These are phyloP conservation scores for Xylaria sp. DNA, from an alignment of 2,329 filamentous ascomycete species.

Conservation along the genomic window DNA sequence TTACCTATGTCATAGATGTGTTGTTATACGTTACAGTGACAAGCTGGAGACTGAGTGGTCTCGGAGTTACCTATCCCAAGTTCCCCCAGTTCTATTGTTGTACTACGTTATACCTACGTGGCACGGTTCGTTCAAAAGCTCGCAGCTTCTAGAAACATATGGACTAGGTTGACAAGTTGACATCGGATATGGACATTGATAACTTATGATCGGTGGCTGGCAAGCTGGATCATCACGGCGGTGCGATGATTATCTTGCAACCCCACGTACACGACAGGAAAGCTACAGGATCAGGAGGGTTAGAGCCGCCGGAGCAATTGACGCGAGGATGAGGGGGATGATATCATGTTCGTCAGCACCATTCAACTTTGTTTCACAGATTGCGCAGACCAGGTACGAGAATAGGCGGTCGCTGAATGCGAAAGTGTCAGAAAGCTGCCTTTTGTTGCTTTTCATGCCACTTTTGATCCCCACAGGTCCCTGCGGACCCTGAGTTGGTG, in stretches of 20 bases:
- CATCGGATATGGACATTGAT: too few species aligned
- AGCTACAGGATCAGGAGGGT: conserved; percentile 1
- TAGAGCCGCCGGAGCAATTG: conserved; percentile 19
- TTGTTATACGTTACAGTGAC: too few species aligned
- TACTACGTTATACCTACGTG: too few species aligned
- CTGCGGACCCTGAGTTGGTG: conserved; percentile 20
- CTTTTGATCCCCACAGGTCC: conserved; percentile 2
- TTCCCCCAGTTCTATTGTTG: too few species aligned
- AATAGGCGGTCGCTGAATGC: conserved; percentile 2
- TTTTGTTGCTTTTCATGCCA: conserved; percentile 3
- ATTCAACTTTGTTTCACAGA: conserved; percentile 2
- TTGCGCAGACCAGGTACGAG: not conserved
- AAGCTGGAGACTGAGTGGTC: too few species aligned
- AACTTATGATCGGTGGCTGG: not conserved
- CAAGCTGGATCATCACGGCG: not conserved
- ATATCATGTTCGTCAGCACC: conserved; percentile 11
- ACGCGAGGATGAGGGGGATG: conserved; percentile 3
- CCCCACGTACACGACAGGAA: conserved; percentile 5
- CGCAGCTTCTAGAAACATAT: too few species aligned
- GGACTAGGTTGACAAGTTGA: too few species aligned
- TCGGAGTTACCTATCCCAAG: too few species aligned
- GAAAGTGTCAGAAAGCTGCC: conserved; percentile 2
- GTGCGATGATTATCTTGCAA: not conserved
- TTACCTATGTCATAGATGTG: too few species aligned
- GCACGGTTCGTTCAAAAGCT: too few species aligned